phyloP scores from a whole-genome alignment of 129 eudicot species.

The Centaurea solstitialis region DNA sequence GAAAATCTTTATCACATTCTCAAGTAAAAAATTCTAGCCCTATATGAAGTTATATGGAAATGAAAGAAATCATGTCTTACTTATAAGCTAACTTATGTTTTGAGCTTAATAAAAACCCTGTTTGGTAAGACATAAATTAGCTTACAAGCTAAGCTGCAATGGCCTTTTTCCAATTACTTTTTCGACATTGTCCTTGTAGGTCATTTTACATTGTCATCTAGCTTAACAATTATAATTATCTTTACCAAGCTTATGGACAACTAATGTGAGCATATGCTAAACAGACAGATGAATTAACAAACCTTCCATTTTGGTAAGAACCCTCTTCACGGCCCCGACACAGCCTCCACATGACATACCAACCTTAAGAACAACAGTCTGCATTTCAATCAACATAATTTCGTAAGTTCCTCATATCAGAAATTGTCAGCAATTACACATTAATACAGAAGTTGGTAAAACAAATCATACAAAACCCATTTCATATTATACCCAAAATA shows the following conservation, averaged over 20 bases:
- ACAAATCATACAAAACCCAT: not conserved
- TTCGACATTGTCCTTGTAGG: not conserved
- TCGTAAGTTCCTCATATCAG: slow-evolving; percentile 5
- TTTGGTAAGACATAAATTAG: not conserved
- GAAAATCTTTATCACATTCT: not conserved
- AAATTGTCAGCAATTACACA: not conserved
- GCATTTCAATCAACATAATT: slow-evolving; percentile 29
- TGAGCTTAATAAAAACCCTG: not conserved
- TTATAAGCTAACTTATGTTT: not conserved
- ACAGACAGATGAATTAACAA: slow-evolving; percentile 16
- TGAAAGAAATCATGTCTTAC: not conserved
- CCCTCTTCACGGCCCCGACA: slow-evolving; percentile 91
- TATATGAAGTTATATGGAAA: not conserved
- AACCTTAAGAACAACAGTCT: slow-evolving; percentile 95
- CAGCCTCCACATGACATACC: slow-evolving; percentile 98
- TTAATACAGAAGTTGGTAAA: not conserved
- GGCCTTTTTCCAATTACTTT: not conserved
- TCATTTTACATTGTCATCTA: not conserved
- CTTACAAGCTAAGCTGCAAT: not conserved
- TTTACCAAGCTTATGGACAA: not conserved
- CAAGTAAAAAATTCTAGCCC: not conserved
- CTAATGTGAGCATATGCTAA: not conserved
- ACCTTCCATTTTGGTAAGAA: slow-evolving; percentile 96
- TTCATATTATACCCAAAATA: not conserved
- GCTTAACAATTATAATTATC: not conserved